These are phyloP conservation scores for Phalaenopsis hybrid DNA, from an alignment of 116 monocot genomes.

Conservation along the genomic window DNA sequence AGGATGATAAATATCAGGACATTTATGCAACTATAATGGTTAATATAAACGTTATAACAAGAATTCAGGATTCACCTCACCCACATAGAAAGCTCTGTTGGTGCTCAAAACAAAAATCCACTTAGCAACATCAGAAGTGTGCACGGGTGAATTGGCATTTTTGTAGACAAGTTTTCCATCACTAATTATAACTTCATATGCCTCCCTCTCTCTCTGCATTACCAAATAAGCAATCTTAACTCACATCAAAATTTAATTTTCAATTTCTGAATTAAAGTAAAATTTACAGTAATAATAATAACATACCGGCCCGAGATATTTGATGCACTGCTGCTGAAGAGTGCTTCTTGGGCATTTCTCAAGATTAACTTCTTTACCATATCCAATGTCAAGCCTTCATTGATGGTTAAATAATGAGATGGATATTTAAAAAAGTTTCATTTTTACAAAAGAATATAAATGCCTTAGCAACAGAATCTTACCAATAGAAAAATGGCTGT, in stretches of 20 bases:
- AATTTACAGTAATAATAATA: background rate
- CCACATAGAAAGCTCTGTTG: constrained; percentile 50
- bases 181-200: constrained; percentile 57
- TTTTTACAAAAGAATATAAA: background rate
- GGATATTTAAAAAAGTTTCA: background rate
- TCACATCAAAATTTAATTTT: background rate
- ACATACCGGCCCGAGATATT: constrained; percentile 80
- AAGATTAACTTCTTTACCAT: constrained; percentile 74
- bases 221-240: background rate
- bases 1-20: background rate
- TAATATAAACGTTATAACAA: background rate
- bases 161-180: constrained; percentile 54
- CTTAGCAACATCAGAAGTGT: constrained; percentile 56
- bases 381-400: constrained; percentile 81
- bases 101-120: constrained; percentile 91
- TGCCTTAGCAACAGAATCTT: constrained; percentile 11
- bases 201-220: constrained; percentile 64
- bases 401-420: background rate
- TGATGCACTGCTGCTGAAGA: constrained; percentile 80
- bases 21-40: background rate
- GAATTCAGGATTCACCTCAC: constrained; percentile 30
- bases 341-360: constrained; percentile 61
- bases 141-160: constrained; percentile 26
- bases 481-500: constrained; percentile 96
- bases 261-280: background rate